Evolutionary conservation across 495 filamentous ascomycete genomes (phyloP).

Genomic region (Aspergillus homomorphus): DNA sequence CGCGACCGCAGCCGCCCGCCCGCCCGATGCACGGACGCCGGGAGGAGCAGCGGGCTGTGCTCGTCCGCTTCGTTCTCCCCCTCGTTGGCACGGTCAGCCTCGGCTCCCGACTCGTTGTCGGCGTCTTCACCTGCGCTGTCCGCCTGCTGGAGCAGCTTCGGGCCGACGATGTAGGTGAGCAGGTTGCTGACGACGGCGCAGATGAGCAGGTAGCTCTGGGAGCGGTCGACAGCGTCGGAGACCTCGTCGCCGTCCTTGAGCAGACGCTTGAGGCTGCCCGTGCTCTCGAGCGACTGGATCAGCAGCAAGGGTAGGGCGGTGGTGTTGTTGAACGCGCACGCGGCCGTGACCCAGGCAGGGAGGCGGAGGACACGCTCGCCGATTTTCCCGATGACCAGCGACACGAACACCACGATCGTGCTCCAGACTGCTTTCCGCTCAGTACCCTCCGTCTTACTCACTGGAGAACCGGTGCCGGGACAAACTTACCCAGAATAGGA

Average conservation of each 20-base stretch:
- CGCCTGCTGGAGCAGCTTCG: slow-evolving; percentile 41
- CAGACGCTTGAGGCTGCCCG: slow-evolving; percentile 60
- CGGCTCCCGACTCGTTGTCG: not conserved
- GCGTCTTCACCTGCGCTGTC: slow-evolving; percentile 18
- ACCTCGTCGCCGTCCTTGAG: slow-evolving; percentile 45
- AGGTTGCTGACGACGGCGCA: slow-evolving; percentile 61
- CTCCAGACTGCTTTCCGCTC: slow-evolving; percentile 51
- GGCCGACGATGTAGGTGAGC: slow-evolving; percentile 64
- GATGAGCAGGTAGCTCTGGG: slow-evolving; percentile 68
- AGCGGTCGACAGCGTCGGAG: slow-evolving; percentile 54
- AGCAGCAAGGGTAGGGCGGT: slow-evolving; percentile 68
- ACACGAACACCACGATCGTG: slow-evolving; percentile 51
- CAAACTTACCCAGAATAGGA: slow-evolving; percentile 43
- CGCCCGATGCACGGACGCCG: not conserved
- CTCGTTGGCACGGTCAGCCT: too few species aligned
- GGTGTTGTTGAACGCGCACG: slow-evolving; percentile 75
- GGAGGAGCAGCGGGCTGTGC: not conserved
- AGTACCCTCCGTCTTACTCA: too few species aligned
- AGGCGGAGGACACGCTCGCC: slow-evolving; percentile 49
- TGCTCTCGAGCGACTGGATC: slow-evolving; percentile 60
- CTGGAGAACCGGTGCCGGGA: too few species aligned
- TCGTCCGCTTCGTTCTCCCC: not conserved
- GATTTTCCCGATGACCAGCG: slow-evolving; percentile 50
- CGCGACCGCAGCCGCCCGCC: not conserved
- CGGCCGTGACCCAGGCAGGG: slow-evolving; percentile 63